Evolutionary conservation across 352 stramenopile genomes (phyloP).

Genomic region (Globisporangium perplexum): DNA sequence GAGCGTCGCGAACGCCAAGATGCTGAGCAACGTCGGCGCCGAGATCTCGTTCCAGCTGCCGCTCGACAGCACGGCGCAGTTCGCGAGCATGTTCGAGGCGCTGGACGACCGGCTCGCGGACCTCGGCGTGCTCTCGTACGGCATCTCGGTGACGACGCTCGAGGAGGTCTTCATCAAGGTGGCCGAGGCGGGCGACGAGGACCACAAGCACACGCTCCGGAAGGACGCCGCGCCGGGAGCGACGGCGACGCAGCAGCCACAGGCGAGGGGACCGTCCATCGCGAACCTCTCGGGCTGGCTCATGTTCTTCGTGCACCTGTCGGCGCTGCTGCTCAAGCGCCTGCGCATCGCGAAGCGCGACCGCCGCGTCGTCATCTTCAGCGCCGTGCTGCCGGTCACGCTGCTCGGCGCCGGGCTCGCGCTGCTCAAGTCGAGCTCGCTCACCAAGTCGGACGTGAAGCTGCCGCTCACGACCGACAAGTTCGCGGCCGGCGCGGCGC

Average conservation of each 20-base stretch:
- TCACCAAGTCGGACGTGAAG: slow-evolving; percentile 43
- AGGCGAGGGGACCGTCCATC: slow-evolving; percentile 11
- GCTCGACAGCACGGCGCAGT: slow-evolving; percentile 39
- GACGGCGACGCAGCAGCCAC: neutral
- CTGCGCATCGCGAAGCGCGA: slow-evolving; percentile 89
- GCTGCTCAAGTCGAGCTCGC: slow-evolving; percentile 57
- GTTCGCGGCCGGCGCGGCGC: slow-evolving; percentile 21
- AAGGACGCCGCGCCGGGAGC: neutral
- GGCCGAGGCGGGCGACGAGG: slow-evolving; percentile 43
- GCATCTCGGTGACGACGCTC: slow-evolving; percentile 88
- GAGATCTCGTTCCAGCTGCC: slow-evolving; percentile 81
- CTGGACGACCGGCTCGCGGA: slow-evolving; percentile 37
- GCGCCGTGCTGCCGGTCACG: slow-evolving; percentile 64
- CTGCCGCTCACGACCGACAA: slow-evolving; percentile 29
- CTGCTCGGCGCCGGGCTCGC: slow-evolving; percentile 54
- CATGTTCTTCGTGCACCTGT: slow-evolving; percentile 86
- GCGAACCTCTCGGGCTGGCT: slow-evolving; percentile 17
- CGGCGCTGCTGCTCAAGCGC: slow-evolving; percentile 86
- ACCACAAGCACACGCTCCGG: slow-evolving; percentile 47
- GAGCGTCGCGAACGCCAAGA: slow-evolving; percentile 36
- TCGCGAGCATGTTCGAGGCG: slow-evolving; percentile 66
- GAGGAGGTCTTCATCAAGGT: slow-evolving; percentile 92
- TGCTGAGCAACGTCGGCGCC: slow-evolving; percentile 71
- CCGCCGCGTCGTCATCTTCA: slow-evolving; percentile 86
- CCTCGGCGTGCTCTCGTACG: slow-evolving; percentile 55